Evolutionary conservation across 805 yeast species (phyloP).

Genomic region (Hanseniaspora occidentalis): DNA sequence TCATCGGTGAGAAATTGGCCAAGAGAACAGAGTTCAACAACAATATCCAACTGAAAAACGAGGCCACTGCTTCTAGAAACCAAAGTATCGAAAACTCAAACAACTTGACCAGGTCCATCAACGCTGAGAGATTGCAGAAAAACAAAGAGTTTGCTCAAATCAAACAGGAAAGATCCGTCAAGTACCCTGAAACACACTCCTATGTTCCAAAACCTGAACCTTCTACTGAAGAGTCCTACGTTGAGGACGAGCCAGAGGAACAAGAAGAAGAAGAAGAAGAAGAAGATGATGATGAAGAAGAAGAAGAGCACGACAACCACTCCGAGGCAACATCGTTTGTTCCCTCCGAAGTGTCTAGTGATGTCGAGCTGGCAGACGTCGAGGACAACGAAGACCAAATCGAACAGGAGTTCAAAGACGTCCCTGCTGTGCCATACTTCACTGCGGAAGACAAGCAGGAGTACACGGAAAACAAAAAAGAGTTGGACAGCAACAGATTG

Average conservation of each 20-base stretch:
- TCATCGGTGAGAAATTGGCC: neutral
- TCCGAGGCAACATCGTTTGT: neutral
- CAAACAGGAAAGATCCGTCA: too few species aligned
- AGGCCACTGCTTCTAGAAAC: neutral
- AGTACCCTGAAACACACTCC: neutral
- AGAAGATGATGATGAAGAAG: neutral
- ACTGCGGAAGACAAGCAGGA: slow-evolving; percentile 9
- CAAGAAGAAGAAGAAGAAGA: neutral
- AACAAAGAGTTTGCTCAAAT: too few species aligned
- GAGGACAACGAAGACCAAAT: neutral
- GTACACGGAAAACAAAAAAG: slow-evolving; percentile 12
- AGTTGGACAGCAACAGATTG: slow-evolving; percentile 8
- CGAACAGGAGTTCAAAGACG: slow-evolving; percentile 12
- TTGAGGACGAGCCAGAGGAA: neutral
- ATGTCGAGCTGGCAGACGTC: neutral
- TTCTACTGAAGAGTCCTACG: neutral
- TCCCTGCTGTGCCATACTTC: slow-evolving; percentile 9
- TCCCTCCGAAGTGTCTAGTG: neutral
- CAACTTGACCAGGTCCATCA: too few species aligned
- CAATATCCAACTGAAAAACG: neutral
- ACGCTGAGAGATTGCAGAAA: too few species aligned
- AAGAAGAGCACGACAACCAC: neutral
- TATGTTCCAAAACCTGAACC: neutral
- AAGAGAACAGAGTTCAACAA: neutral
- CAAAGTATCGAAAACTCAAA: neutral